Evolutionary conservation across 805 yeast species (phyloP).

Genomic region (Zygosaccharomyces pseudorouxii): DNA sequence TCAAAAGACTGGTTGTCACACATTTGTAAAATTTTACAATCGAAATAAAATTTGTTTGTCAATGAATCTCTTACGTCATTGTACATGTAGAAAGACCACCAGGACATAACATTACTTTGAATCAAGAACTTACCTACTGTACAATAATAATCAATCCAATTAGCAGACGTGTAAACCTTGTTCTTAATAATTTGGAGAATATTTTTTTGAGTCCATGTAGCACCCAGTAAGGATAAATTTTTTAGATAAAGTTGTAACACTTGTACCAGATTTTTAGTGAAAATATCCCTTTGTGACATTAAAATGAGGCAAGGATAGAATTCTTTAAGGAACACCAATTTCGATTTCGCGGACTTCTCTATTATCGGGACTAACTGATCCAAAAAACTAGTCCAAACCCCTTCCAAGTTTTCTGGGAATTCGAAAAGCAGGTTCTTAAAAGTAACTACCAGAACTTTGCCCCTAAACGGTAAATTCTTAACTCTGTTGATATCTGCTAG

Average conservation of each 20-base stretch:
- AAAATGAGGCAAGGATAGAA: conserved; percentile 14
- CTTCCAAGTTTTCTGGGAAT: not conserved
- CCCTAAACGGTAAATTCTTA: conserved; percentile 16
- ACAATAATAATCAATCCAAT: conserved; percentile 27
- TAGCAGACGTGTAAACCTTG: conserved; percentile 12
- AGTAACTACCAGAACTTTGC: conserved; percentile 9
- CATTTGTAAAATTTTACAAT: conserved; percentile 15
- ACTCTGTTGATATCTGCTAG: conserved; percentile 10
- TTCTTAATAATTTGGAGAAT: conserved; percentile 22
- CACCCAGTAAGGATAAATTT: conserved; percentile 11
- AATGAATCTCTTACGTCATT: conserved; percentile 18
- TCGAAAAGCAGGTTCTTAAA: conserved; percentile 10
- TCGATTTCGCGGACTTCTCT: conserved; percentile 7
- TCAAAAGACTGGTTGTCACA: conserved; percentile 26
- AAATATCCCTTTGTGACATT: conserved; percentile 7
- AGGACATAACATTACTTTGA: conserved; percentile 20
- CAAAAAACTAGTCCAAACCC: conserved; percentile 16
- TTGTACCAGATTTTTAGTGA: conserved; percentile 2
- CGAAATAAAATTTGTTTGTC: conserved; percentile 16
- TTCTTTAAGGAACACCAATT: conserved; percentile 11
- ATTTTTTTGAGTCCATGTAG: conserved; percentile 24
- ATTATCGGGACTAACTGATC: conserved; percentile 6
- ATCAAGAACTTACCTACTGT: conserved; percentile 22
- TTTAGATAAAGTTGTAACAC: conserved; percentile 12
- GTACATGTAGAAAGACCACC: conserved; percentile 33